phyloP scores from a whole-genome alignment of 257 asterid species.

The Haberlea rhodopensis region DNA sequence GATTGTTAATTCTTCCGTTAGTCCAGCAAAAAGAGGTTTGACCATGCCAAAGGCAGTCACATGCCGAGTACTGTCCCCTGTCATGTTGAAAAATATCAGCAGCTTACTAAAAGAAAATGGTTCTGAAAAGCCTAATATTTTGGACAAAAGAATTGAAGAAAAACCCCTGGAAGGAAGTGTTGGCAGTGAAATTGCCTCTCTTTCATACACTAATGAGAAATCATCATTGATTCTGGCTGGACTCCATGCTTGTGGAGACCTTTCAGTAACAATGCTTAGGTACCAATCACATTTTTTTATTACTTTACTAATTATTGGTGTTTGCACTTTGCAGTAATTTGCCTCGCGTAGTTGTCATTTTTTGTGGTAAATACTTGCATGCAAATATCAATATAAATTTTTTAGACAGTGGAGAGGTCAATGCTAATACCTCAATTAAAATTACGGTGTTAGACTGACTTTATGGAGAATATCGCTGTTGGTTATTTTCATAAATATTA shows the following conservation, averaged over 20 bases:
- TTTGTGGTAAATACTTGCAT: constrained; percentile 2
- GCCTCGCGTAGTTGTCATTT: background rate
- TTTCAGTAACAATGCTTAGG: constrained; percentile 95
- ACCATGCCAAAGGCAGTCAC: constrained; percentile 71
- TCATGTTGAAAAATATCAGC: constrained; percentile 55
- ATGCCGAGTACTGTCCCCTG: constrained; percentile 64
- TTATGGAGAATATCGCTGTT: no score
- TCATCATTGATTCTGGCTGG: constrained; percentile 79
- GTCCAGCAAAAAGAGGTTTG: constrained; percentile 43
- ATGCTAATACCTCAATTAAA: background rate
- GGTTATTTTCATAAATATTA: no score
- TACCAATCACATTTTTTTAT: constrained; percentile 29
- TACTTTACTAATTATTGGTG: constrained; percentile 17
- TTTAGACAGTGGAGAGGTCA: background rate
- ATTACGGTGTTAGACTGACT: background rate
- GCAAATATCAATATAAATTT: background rate
- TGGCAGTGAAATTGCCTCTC: constrained; percentile 29
- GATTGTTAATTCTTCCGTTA: constrained; percentile 30
- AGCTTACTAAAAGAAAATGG: constrained; percentile 37
- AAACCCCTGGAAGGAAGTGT: constrained; percentile 27
- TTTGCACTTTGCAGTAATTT: constrained; percentile 13
- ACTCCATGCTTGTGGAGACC: constrained; percentile 97
- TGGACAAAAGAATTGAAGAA: constrained; percentile 23
- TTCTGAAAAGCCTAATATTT: constrained; percentile 25
- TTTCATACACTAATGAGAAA: constrained; percentile 27